These are phyloP conservation scores for Neofusicoccum parvum DNA, from an alignment of 2,329 filamentous ascomycete species.

Conservation along the genomic window DNA sequence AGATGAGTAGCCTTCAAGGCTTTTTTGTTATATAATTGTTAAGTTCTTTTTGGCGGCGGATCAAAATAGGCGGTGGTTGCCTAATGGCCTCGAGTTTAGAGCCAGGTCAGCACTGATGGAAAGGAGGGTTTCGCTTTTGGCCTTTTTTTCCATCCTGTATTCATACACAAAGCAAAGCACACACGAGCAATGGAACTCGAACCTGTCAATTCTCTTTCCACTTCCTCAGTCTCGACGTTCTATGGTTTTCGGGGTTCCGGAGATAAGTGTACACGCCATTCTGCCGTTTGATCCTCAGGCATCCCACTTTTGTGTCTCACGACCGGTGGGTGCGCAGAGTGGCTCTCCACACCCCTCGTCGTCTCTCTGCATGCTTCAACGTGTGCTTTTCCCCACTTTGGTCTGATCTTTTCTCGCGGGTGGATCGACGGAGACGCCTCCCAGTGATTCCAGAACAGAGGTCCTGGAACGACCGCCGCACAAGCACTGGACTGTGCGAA, in stretches of 20 bases:
- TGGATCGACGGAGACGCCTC: no score
- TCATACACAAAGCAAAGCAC: slow-evolving; percentile 14
- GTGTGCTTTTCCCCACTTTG: background rate
- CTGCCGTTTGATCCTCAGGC: background rate
- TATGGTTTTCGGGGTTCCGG: background rate
- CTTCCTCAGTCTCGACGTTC: background rate
- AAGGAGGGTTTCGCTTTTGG: background rate
- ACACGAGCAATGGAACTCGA: background rate
- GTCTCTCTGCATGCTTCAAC: background rate
- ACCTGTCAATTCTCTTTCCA: background rate
- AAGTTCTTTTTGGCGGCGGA: background rate
- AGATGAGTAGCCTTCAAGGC: background rate
- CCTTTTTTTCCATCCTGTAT: background rate
- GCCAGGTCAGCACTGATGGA: background rate
- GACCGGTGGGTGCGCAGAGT: background rate
- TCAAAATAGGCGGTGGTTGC: background rate
- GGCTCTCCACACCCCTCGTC: background rate
- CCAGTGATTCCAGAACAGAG: no score
- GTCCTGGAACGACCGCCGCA: no score
- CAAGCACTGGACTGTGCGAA: no score
- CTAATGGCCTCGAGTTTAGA: background rate
- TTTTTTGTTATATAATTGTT: background rate
- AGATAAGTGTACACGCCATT: background rate
- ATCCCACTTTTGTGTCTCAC: background rate
- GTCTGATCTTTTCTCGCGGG: no score